Evolutionary conservation across 495 filamentous ascomycete species (phyloP).

Genomic region (Talaromyces proteolyticus): DNA sequence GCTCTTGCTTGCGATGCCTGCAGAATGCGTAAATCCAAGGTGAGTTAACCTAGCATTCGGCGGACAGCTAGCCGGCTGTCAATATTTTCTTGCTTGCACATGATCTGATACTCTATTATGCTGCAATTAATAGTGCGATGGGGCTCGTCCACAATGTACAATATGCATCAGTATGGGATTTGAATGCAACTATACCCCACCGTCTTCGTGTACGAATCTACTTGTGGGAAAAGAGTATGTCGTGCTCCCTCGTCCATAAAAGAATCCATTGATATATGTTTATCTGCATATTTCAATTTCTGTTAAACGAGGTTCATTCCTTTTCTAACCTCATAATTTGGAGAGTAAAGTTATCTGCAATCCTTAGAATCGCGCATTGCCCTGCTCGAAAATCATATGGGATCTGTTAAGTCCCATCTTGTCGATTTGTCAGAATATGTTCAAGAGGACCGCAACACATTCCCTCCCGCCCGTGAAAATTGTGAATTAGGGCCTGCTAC

Average conservation of each 20-base stretch:
- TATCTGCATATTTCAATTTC: too few species aligned
- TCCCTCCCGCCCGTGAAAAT: background rate
- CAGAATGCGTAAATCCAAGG: constrained; percentile 39
- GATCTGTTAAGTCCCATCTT: constrained; percentile 17
- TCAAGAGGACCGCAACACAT: background rate
- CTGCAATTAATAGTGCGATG: constrained; percentile 30
- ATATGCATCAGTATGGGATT: constrained; percentile 37
- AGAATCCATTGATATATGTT: too few species aligned
- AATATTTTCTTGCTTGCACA: too few species aligned
- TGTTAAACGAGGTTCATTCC: too few species aligned
- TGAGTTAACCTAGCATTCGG: constrained; percentile 8
- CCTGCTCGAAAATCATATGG: constrained; percentile 16
- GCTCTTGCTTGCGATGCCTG: constrained; percentile 42
- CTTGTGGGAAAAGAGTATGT: constrained; percentile 38
- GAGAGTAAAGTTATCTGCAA: constrained; percentile 16
- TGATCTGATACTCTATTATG: background rate
- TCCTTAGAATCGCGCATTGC: constrained; percentile 16
- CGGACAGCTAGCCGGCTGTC: too few species aligned
- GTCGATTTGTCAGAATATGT: constrained; percentile 16
- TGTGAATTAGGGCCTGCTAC: background rate
- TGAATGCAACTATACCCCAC: constrained; percentile 39
- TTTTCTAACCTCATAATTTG: too few species aligned
- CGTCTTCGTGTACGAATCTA: constrained; percentile 32
- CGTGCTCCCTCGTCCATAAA: background rate
- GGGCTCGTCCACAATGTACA: constrained; percentile 34